A percentile compares a stretch with the other conserved stretches of the same genome.
Evolutionary conservation across 2,329 filamentous ascomycete species (phyloP).

Genomic region (Hirsutella minnesotensis): DNA sequence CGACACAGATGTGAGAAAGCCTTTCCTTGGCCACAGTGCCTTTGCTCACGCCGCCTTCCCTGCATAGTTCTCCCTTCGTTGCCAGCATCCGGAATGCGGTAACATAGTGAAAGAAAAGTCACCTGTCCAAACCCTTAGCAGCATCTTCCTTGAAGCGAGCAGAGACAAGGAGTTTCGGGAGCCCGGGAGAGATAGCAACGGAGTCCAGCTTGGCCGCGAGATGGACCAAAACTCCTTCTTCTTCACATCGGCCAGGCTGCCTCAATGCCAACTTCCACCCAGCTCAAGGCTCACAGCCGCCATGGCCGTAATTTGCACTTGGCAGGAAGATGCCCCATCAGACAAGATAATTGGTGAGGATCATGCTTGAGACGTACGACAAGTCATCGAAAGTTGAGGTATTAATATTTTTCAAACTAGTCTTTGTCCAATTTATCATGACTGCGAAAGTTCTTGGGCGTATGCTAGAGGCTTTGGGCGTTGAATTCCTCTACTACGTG

Average conservation of each 20-base stretch:
- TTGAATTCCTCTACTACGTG: constrained; percentile 24
- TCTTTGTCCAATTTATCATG: constrained; percentile 23
- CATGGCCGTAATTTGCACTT: constrained; percentile 18
- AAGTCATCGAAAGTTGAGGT: rapidly evolving
- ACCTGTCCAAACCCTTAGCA: constrained; percentile 2
- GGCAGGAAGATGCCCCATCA: constrained; percentile 16
- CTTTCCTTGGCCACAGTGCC: too few relatives aligned
- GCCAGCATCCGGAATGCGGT: neutral
- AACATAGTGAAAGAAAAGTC: rapidly evolving
- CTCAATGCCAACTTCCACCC: constrained; percentile 4
- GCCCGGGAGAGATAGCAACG: constrained; percentile 13
- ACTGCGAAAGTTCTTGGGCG: constrained; percentile 22
- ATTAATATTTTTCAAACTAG: constrained; percentile 9
- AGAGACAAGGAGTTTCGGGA: constrained; percentile 1
- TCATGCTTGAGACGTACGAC: too few relatives aligned
- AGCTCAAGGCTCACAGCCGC: constrained; percentile 21
- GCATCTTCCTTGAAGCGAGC: rapidly evolving
- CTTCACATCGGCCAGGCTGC: constrained; percentile 4
- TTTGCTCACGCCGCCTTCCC: too few relatives aligned
- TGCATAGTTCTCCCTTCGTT: too few relatives aligned
- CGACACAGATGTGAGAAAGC: too few relatives aligned
- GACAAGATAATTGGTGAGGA: constrained; percentile 28
- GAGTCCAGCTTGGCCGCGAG: constrained; percentile 3
- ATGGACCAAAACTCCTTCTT: constrained; percentile 11
- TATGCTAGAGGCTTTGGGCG: constrained; percentile 15